Evolutionary conservation across 2,329 filamentous ascomycete genomes (phyloP).

Genomic region (Endocalyx cinctus): DNA sequence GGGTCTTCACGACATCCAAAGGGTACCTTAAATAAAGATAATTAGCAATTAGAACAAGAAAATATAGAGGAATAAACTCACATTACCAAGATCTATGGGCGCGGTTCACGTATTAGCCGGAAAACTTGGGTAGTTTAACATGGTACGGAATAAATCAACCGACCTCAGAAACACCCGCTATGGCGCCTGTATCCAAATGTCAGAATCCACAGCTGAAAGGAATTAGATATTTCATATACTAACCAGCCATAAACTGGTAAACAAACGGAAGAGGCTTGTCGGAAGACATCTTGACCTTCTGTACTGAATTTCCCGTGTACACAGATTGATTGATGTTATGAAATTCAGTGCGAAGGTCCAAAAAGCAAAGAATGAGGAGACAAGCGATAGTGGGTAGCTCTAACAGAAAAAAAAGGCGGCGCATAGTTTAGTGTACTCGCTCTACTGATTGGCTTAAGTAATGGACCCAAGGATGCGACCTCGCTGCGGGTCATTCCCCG

Average conservation of each 20-base stretch:
- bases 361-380: too few species aligned
- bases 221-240: constrained; percentile 26
- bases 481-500: too few species aligned
- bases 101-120: constrained; percentile 12
- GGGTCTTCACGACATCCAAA: constrained; percentile 95
- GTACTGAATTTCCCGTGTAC: too few species aligned
- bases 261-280: constrained; percentile 80
- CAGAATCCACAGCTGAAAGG: too few species aligned
- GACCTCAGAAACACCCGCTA: constrained; percentile 97
- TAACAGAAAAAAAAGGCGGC: too few species aligned
- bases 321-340: too few species aligned
- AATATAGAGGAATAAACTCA: constrained; percentile 42
- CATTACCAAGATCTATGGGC: constrained; percentile 77
- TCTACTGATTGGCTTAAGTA: too few species aligned
- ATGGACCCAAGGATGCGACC: too few species aligned
- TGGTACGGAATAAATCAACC: constrained; percentile 29
- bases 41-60: constrained; percentile 9
- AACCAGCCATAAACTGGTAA: constrained; percentile 93
- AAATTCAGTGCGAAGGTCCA: too few species aligned
- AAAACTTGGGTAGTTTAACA: neutral
- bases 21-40: constrained; percentile 71
- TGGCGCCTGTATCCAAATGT: constrained; percentile 58
- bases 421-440: too few species aligned
- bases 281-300: constrained; percentile 52
- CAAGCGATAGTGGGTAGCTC: too few species aligned